Conservation (phyloP, 2,329 filamentous ascomycete species). For the Fusarium redolens region DNA sequence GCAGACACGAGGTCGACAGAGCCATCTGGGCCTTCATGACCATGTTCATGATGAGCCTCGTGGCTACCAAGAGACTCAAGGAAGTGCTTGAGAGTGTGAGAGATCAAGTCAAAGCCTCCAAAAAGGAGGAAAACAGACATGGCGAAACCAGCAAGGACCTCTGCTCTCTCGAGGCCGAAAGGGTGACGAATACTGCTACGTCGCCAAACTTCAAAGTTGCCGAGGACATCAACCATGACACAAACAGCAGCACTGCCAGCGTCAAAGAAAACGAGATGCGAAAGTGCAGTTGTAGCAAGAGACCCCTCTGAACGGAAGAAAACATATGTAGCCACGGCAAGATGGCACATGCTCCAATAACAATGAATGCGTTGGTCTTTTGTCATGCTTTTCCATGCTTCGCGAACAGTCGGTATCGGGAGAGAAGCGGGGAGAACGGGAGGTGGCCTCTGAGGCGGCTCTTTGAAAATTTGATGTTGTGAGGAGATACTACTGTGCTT, state of each 20-base stretch:
- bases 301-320: slow-evolving; percentile 88
- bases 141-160: slow-evolving; percentile 94
- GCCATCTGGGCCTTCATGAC: slow-evolving; percentile 75
- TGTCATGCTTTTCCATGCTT: slow-evolving; percentile 92
- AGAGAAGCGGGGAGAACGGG: slow-evolving; percentile 91
- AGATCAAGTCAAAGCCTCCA: slow-evolving; percentile 94
- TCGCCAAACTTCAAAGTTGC: slow-evolving; percentile 98
- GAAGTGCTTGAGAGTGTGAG: slow-evolving; percentile 92
- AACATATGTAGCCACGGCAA: slow-evolving; percentile 83
- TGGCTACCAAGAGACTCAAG: slow-evolving; percentile 74
- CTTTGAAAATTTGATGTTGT: slow-evolving; percentile 93
- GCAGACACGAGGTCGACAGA: slow-evolving; percentile 84
- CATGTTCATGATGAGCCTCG: slow-evolving; percentile 76
- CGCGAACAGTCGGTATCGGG: slow-evolving; percentile 87
- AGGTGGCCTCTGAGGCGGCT: slow-evolving; percentile 86
- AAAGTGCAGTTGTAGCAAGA: slow-evolving; percentile 90
- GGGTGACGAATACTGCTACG: slow-evolving; percentile 92
- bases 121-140: slow-evolving; percentile 98
- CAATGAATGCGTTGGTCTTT: slow-evolving; percentile 84
- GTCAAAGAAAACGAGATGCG: slow-evolving; percentile 94
- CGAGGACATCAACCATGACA: slow-evolving; percentile 89
- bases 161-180: slow-evolving; percentile 90
- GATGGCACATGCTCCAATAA: slow-evolving; percentile 91
- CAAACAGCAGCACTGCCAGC: slow-evolving; percentile 92
- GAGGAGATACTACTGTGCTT: slow-evolving; percentile 93